A percentile compares a stretch with the other conserved stretches of the same genome.
Conservation (phyloP, 345 rosid genomes). For the Nasturtium officinale region DNA sequence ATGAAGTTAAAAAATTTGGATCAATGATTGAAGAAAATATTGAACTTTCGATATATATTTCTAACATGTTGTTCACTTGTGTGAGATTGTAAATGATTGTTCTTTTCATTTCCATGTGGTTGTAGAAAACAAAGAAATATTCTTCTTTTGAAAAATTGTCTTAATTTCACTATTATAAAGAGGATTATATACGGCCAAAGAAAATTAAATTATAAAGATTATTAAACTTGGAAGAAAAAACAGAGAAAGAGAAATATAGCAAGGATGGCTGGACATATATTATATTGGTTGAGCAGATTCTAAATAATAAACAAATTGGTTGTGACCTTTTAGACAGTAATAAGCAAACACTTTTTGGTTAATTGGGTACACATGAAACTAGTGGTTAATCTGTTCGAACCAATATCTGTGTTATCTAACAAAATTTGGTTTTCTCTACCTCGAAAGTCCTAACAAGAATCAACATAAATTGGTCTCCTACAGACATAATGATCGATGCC, state of each 20-base stretch:
- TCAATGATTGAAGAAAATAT: not conserved
- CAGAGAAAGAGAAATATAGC: not conserved
- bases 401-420: conserved; percentile 5
- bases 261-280: not conserved
- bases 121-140: too few relatives aligned
- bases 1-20: not conserved
- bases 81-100: not conserved
- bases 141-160: not conserved
- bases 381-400: conserved; percentile 16
- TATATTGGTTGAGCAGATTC: not conserved
- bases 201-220: not conserved
- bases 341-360: conserved; percentile 2
- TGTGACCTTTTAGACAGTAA: not conserved
- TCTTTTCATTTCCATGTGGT: not conserved
- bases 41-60: not conserved
- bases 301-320: not conserved
- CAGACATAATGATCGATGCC: not conserved
- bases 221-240: not conserved
- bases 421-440: conserved; percentile 1
- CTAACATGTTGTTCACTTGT: not conserved
- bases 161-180: too few relatives aligned
- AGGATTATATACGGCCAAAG: too few relatives aligned
- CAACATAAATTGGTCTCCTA: not conserved
- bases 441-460: not conserved
- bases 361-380: not conserved